These are phyloP conservation scores for Diaporthe helianthi DNA, from an alignment of 2,329 filamentous ascomycete genomes.

Conservation along the genomic window DNA sequence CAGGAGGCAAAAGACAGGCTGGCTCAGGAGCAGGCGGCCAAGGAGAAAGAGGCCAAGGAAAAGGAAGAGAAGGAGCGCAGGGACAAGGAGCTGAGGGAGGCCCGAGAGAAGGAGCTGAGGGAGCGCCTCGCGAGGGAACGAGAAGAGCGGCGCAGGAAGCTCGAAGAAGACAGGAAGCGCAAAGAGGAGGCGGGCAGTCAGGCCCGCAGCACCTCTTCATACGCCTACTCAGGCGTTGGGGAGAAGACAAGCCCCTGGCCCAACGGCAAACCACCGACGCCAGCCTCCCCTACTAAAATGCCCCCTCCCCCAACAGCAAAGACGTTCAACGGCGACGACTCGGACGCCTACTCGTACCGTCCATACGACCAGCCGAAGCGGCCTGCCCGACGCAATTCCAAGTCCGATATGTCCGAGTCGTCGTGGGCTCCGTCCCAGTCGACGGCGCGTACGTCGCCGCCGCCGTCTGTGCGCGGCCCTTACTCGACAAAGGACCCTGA, in stretches of 20 bases:
- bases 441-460: slow-evolving; percentile 83
- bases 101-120: slow-evolving; percentile 43
- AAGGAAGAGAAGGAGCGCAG: slow-evolving; percentile 45
- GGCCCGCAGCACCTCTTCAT: slow-evolving; percentile 57
- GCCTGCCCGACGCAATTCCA: slow-evolving; percentile 66
- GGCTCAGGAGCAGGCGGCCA: slow-evolving; percentile 47
- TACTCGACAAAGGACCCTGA: slow-evolving; percentile 91
- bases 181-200: slow-evolving; percentile 44
- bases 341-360: slow-evolving; percentile 75
- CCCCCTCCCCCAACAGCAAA: slow-evolving; percentile 58
- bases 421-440: slow-evolving; percentile 87
- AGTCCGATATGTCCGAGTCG: slow-evolving; percentile 79
- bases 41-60: slow-evolving; percentile 48
- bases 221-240: slow-evolving; percentile 70
- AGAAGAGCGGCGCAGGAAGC: slow-evolving; percentile 36
- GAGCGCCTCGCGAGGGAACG: slow-evolving; percentile 36
- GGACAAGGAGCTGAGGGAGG: slow-evolving; percentile 43
- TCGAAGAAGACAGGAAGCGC: slow-evolving; percentile 44
- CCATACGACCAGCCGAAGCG: slow-evolving; percentile 76
- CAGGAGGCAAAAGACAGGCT: slow-evolving; percentile 45
- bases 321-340: slow-evolving; percentile 66
- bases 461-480: slow-evolving; percentile 76
- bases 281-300: slow-evolving; percentile 49
- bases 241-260: slow-evolving; percentile 77
- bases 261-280: slow-evolving; percentile 60